A percentile compares a stretch with the other conserved stretches of the same genome.
Conservation (phyloP, 139 green algal species). For the Gonium pectorale region DNA sequence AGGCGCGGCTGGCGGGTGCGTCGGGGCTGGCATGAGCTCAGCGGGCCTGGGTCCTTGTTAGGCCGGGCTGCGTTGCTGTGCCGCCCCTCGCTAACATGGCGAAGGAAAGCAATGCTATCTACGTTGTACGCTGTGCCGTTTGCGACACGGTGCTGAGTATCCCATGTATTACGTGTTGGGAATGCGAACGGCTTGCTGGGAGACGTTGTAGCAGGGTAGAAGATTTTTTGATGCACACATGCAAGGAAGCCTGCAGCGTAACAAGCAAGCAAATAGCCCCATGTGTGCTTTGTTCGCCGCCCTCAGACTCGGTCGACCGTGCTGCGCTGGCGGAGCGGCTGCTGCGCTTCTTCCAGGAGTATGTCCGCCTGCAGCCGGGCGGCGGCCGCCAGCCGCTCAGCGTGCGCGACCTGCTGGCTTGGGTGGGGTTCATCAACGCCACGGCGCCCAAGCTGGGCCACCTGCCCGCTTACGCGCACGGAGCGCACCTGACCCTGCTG, state of each 20-base stretch:
- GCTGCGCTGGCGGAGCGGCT: conserved; percentile 60
- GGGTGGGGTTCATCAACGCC: conserved; percentile 88
- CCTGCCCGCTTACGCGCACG: conserved; percentile 86
- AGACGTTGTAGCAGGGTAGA: too few relatives aligned
- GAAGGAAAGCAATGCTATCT: too few relatives aligned
- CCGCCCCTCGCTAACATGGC: too few relatives aligned
- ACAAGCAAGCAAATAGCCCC: neutral
- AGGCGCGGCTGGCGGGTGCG: conserved; percentile 58
- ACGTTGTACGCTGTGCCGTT: too few relatives aligned
- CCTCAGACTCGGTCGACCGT: conserved; percentile 35
- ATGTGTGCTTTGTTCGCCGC: neutral
- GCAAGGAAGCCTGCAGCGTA: too few relatives aligned
- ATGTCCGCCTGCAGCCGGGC: conserved; percentile 56
- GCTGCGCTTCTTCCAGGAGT: conserved; percentile 89
- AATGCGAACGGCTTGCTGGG: too few relatives aligned
- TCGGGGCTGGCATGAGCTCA: neutral
- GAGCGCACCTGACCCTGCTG: conserved; percentile 91
- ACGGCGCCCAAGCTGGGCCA: conserved; percentile 63
- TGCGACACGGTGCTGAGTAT: too few relatives aligned
- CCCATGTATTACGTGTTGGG: too few relatives aligned
- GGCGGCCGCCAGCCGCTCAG: conserved; percentile 73
- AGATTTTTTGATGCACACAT: too few relatives aligned
- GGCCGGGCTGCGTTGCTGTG: neutral
- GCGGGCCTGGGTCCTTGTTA: neutral
- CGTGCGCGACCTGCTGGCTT: conserved; percentile 94